These are phyloP conservation scores for Auriscalpium orientale DNA, from an alignment of 768 basidiomycete species.

Conservation along the genomic window DNA sequence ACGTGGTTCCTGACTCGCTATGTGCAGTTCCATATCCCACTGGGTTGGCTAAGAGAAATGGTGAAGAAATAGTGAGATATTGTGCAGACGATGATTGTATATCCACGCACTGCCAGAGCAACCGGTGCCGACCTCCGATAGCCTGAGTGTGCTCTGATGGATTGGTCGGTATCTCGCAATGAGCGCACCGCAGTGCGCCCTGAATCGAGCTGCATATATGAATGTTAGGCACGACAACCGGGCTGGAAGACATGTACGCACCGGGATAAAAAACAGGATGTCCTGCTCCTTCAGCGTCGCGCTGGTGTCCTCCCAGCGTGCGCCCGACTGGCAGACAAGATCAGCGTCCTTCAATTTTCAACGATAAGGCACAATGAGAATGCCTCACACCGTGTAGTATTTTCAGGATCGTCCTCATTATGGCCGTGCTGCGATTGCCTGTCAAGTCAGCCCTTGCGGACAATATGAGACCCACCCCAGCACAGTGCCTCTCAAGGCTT, in stretches of 20 bases:
- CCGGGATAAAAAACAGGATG: conserved; percentile 82
- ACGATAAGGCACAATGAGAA: not conserved
- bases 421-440: conserved; percentile 39
- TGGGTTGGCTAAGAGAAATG: conserved; percentile 53
- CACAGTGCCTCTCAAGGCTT: conserved; percentile 80
- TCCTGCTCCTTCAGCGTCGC: conserved; percentile 54
- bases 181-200: conserved; percentile 45
- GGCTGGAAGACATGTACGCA: conserved; percentile 25
- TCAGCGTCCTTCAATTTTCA: conserved; percentile 60
- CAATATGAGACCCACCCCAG: conserved; percentile 42
- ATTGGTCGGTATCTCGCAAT: conserved; percentile 15
- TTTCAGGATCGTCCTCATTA: conserved; percentile 59
- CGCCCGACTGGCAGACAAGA: conserved; percentile 68
- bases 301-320: conserved; percentile 77
- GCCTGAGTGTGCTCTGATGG: conserved; percentile 33
- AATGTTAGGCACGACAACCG: not conserved
- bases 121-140: conserved; percentile 81
- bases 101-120: conserved; percentile 67
- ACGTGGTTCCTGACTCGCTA: conserved; percentile 80
- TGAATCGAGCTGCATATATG: conserved; percentile 22
- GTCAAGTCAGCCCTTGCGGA: too few relatives aligned
- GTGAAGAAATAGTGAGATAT: too few relatives aligned
- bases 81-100: not conserved
- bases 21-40: conserved; percentile 84
- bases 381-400: conserved; percentile 18